Evolutionary conservation across 352 stramenopile genomes (phyloP), one percentile per base, ranked within the genome.

Genomic region (Thalassiosira livingstoniorum): DNA sequence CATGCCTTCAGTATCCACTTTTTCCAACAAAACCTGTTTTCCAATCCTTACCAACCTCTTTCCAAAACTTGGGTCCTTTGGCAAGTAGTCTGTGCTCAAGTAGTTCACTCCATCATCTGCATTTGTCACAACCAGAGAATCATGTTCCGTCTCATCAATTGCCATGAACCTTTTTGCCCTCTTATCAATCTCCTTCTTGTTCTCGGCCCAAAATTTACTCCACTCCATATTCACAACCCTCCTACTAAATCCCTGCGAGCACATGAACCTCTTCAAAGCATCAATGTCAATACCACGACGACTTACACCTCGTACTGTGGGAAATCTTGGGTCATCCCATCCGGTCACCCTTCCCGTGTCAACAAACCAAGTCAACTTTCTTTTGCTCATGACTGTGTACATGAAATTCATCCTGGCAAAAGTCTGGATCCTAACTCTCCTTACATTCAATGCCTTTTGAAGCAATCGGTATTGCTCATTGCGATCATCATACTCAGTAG

Each of bases 341-440:
- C 97, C 96, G 63, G 97, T 95, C 0, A 99, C 98, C 71, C 97
- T 84, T 18, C 95, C 94, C 51, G 99, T 95, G 73, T 99, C 97
- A 10, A 99, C 98, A 88, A 99, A 99, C 98, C 97, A 99, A 60
- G 97, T 97, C 43, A 99, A 88, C 90, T 99, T 99, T 61, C 98
- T 96, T 93, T 99, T 99, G 70, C 95, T 98, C 71, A 99, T 93
- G 39, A 99, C 95, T 27, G 98, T 99, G 87, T 99, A 96, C 77
- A 99, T 96, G 87, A 99, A 99, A 92, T 99, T 99, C 93, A 99
- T 97, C 27, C 98, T 95, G 13, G 97, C 96, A 85, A 99, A 99
- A 62, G 96, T 94, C 87, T 99, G 96, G 69, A 98, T 96, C 27
- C 93, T 83, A 25, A 96, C 92, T 13, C 87, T 80, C 21, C 95